Base-by-base conservation (phyloP, 768 basidiomycete species). In the Tephrocybe sp. region DNA sequence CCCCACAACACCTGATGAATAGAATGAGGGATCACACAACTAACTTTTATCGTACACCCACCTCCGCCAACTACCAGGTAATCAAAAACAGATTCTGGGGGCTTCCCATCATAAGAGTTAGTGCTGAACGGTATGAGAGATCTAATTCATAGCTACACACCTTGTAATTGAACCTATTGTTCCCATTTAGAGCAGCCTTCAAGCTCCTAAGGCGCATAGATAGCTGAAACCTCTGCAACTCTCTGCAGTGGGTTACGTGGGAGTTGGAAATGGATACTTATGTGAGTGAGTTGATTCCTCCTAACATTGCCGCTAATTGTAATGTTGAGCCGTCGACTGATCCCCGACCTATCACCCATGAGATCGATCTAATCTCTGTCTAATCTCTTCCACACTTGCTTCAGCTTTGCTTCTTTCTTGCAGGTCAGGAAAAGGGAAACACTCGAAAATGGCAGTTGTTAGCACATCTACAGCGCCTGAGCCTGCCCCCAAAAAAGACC, bases 1-100 rank as follows among this genome's bases (percentile, higher is more conserved):
- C 0, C 96, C 96, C 14, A 95, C 78, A 0, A 90, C 85, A 49
- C 92, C 88, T 90, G 51, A n/a, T n/a, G n/a, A n/a, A n/a, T n/a
- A n/a, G n/a, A n/a, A n/a, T n/a, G n/a, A n/a, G n/a, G n/a, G 24
- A n/a, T 36, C 24, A 37, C 37, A 26, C 14, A 9, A 14, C 40
- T 34, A n/a, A n/a, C n/a, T n/a, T n/a, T n/a, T n/a, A n/a, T 36
- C 21, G 9, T 23, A 21, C 38, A 39, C 67, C 57, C 57, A 82
- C 93, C 96, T 72, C 87, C 96, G 10, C 96, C 96, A 20, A 98
- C 75, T 14, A 98, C 80, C 20, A 97, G 72, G 65, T 89, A 86
- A 64, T 98, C 96, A 25, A 95, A 84, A 1, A 72, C 75, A 28
- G 72, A 76, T 56, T 90, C 85, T 3, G 94, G 91, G 14, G 70